Base-by-base conservation (phyloP, 2,329 filamentous ascomycete species). In the Coleophoma crateriformis region DNA sequence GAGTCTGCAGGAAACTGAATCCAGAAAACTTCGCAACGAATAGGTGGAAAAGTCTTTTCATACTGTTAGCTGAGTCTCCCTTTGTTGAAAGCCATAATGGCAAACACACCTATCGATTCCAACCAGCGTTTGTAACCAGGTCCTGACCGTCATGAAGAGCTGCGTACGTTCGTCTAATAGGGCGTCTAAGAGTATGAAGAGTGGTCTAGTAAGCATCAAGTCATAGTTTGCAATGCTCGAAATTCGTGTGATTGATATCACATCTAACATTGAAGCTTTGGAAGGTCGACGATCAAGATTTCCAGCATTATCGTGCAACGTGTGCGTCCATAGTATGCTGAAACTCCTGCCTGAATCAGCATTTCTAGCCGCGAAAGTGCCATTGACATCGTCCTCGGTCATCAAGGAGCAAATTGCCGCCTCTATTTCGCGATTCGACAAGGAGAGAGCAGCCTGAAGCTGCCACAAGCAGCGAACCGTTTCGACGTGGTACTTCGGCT, bases 401-500 rank as follows among this genome's bases (percentile, higher is more conserved):
- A 95, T 84, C 2, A 91, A 69, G 22, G 79, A 76, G 20, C 83
- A 79, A 38, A 95, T 81, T 0, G 88, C 82, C 20, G 88, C 89
- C 66, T 96, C 91, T 4, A 96, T 84, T 42, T 90, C 81, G 46
- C 87, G 83, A 58, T 84, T 84, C 2, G 77, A 71, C 37, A 77
- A 71, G 1, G 85, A 80, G 12, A 95, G 77, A 1, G 83, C 78
- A 20, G 77, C 80, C 58, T 97, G 90, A 46, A 99, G 71, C 56
- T 90, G 83, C 88, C 94, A 95, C 37, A 99, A 72, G 58, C 84
- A 86, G 50, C 88, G 83, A 8, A 95, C 88, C 15, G 90, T 85
- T 70, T 99, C 95, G 33, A 99, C 91, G 62, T 97, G 94, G 58
- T 92, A 95, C 63, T 96, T 96, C 0, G 91, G 90, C 54, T 85